These are phyloP conservation scores for Yamadazyma conglobata DNA, from an alignment of 1,139 yeast species.

Conservation along the genomic window DNA sequence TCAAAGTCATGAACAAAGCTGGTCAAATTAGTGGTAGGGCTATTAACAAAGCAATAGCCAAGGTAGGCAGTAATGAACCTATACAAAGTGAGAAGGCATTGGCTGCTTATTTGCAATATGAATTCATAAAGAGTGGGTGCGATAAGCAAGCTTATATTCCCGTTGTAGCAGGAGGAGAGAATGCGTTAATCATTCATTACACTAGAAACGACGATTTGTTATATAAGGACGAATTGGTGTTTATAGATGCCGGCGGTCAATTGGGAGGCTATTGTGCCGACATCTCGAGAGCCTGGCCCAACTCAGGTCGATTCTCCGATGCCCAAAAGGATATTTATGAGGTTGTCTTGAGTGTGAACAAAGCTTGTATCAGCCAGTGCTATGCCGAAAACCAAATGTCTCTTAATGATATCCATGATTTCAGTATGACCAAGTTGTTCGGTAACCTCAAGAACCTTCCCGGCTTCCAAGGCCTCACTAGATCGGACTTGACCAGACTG, in stretches of 20 bases:
- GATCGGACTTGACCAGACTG: slow-evolving; percentile 48
- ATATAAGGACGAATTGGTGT: slow-evolving; percentile 73
- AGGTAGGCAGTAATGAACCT: slow-evolving; percentile 39
- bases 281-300: slow-evolving; percentile 97
- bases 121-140: slow-evolving; percentile 83
- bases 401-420: slow-evolving; percentile 72
- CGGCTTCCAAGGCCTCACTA: slow-evolving; percentile 56
- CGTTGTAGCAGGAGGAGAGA: slow-evolving; percentile 91
- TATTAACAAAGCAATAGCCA: slow-evolving; percentile 76
- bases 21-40: slow-evolving; percentile 81
- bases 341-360: slow-evolving; percentile 82
- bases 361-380: slow-evolving; percentile 70
- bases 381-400: slow-evolving; percentile 49
- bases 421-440: slow-evolving; percentile 56
- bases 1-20: slow-evolving; percentile 75
- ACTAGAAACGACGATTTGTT: slow-evolving; percentile 83
- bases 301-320: slow-evolving; percentile 59
- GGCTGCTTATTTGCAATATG: slow-evolving; percentile 78
- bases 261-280: slow-evolving; percentile 95
- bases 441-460: slow-evolving; percentile 63
- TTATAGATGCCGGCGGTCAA: slow-evolving; percentile 94
- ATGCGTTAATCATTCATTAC: slow-evolving; percentile 85
- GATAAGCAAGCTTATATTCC: slow-evolving; percentile 90
- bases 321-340: slow-evolving; percentile 86
- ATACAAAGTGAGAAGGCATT: slow-evolving; percentile 73